Base-by-base conservation (phyloP, 352 stramenopile species). In the Aphanomyces cochlioides region DNA sequence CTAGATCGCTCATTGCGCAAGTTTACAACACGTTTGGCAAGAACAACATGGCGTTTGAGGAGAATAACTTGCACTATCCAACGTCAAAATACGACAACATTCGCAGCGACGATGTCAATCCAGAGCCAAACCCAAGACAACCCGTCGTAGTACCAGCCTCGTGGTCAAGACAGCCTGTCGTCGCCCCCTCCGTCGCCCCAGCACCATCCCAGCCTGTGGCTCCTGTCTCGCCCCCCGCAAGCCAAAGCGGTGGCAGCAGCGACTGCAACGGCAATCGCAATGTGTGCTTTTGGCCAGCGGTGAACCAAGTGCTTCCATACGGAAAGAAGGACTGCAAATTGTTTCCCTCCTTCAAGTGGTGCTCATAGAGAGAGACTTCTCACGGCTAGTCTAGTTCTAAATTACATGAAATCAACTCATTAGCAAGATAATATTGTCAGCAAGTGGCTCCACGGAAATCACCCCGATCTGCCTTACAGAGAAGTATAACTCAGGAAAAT, bases 401-500 rank as follows among this genome's bases (percentile, higher is more conserved):
- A 28, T 28, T 28, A 28, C 7, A 36, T 36, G 13, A 7, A 59
- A 59, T 4, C 28, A 36, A 10, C 36, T 45, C 21, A 45, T 66
- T 43, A 66, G 37, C 53, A 66, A 6, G 28, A 48, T 40, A 43
- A 47, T 48, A 53, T 36, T 48, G n/a, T 69, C 63, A 69, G 63
- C 39, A 8, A 69, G 34, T 69, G 63, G 63, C 63, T 69, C 63
- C 63, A 69, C 63, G 63, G 63, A 69, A 69, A 69, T 69, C 63
- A 69, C 63, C 63, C 63, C 63, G 63, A 69, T 69, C 60, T 67
- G 60, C 60, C 60, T 67, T 7, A 67, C 60, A 67, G 60, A 67
- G 60, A 67, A 56, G 15, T 56, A 67, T 67, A 67, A 67, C 60
- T 67, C 60, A 67, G 37, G 45, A 41, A 37, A 12, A 67, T 67